A percentile compares a stretch with the other conserved stretches of the same genome.
Conservation (phyloP, 208 protist genomes). For the Lotmaria passim region DNA sequence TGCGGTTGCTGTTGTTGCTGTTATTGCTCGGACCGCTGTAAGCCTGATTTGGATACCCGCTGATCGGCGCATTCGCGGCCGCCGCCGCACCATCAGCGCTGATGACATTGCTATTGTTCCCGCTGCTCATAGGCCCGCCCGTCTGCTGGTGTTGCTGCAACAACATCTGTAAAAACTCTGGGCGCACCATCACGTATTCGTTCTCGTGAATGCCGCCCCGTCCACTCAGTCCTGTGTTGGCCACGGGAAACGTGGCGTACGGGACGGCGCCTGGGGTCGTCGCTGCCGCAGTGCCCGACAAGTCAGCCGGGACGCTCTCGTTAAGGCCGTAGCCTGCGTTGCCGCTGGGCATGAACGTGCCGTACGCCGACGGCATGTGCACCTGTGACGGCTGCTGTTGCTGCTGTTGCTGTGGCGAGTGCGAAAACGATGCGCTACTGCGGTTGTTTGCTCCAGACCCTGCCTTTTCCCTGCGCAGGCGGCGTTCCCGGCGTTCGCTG, state of each 20-base stretch:
- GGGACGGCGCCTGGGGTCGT: too few relatives aligned
- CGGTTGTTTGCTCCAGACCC: neutral
- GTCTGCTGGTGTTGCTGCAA: constrained; percentile 36
- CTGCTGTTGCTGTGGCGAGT: neutral
- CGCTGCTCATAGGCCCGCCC: neutral
- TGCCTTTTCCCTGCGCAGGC: neutral
- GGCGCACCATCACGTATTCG: constrained; percentile 22
- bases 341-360: neutral
- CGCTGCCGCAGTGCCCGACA: too few relatives aligned
- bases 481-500: neutral
- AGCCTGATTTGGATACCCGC: neutral
- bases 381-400: neutral
- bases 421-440: neutral
- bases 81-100: neutral
- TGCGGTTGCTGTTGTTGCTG: neutral
- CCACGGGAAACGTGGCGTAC: neutral
- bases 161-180: constrained; percentile 31
- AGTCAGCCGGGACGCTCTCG: neutral
- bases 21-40: neutral
- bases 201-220: constrained; percentile 3
- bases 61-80: neutral
- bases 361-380: neutral
- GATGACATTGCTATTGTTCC: neutral
- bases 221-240: neutral
- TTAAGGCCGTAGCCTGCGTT: neutral